A percentile compares a stretch with the other conserved stretches of the same genome.
These are phyloP conservation scores for Epichloe sp. DNA, from an alignment of 2,329 filamentous ascomycete genomes.

Conservation along the genomic window DNA sequence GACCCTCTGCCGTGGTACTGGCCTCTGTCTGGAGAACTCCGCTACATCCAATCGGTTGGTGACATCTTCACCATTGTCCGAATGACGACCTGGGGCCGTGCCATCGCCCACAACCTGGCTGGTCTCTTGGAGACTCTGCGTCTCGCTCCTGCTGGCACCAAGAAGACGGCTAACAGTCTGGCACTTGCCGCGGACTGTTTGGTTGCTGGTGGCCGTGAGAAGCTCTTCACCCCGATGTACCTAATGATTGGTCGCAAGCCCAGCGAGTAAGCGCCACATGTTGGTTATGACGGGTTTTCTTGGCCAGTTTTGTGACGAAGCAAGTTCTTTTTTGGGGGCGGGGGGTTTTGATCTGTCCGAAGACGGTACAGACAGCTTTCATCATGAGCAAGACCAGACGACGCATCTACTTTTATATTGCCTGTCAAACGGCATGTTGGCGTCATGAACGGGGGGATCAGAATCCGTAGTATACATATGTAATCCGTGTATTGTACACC, in stretches of 20 bases:
- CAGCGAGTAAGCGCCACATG: slow-evolving; percentile 5
- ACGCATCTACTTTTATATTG: neutral
- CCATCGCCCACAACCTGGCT: slow-evolving; percentile 61
- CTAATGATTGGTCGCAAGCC: slow-evolving; percentile 91
- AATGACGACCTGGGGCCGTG: slow-evolving; percentile 77
- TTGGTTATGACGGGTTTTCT: too few species aligned
- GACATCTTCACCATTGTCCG: slow-evolving; percentile 75
- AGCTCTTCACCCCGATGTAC: slow-evolving; percentile 98
- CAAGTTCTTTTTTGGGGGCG: neutral
- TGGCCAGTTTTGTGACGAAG: neutral
- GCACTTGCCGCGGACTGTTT: slow-evolving; percentile 71
- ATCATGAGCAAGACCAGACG: neutral
- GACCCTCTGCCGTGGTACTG: slow-evolving; percentile 87
- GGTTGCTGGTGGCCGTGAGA: slow-evolving; percentile 72
- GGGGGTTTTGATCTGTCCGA: neutral
- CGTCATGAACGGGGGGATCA: slow-evolving; percentile 1
- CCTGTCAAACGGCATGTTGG: slow-evolving; percentile 1
- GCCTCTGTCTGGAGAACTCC: slow-evolving; percentile 73
- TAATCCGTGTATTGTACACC: slow-evolving; percentile 3
- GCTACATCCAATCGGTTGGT: slow-evolving; percentile 64
- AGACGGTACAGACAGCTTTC: neutral
- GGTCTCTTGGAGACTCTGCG: slow-evolving; percentile 62
- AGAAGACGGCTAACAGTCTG: slow-evolving; percentile 89
- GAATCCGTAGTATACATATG: neutral
- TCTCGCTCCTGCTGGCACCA: slow-evolving; percentile 69